Conservation (phyloP, 2,329 filamentous ascomycete species). For the Stachybotrys elegans region DNA sequence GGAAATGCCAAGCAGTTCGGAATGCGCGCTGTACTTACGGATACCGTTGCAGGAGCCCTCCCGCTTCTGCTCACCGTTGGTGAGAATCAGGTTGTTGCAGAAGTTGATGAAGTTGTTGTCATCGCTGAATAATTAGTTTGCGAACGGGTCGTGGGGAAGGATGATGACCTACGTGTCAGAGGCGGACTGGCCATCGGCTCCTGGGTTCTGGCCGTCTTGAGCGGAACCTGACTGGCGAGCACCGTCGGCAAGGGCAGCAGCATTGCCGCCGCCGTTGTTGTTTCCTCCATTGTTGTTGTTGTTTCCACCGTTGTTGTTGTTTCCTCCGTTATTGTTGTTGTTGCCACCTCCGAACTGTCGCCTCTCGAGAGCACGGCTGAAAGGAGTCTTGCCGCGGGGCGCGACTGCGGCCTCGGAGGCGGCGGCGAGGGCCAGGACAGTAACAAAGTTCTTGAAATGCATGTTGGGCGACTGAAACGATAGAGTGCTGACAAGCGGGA, state of each 20-base stretch:
- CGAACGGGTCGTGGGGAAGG: background rate
- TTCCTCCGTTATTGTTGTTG: constrained; percentile 10
- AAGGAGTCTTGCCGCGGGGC: constrained; percentile 27
- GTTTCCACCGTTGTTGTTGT: constrained; percentile 16
- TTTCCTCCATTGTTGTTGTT: constrained; percentile 20
- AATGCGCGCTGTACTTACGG: too few relatives aligned
- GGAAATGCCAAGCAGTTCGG: too few relatives aligned
- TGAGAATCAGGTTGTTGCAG: constrained; percentile 48
- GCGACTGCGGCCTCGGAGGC: constrained; percentile 40
- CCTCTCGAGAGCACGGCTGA: constrained; percentile 30
- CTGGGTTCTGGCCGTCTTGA: constrained; percentile 40
- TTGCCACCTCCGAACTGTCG: constrained; percentile 30
- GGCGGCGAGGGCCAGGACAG: constrained; percentile 43
- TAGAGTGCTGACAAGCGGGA: constrained; percentile 16
- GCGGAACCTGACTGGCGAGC: constrained; percentile 46
- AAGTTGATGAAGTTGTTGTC: constrained; percentile 60
- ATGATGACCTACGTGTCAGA: constrained; percentile 45
- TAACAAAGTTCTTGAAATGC: constrained; percentile 46
- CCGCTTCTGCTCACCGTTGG: constrained; percentile 55
- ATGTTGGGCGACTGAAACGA: constrained; percentile 31
- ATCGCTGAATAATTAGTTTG: constrained; percentile 37
- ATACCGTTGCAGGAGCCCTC: constrained; percentile 61
- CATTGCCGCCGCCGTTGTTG: constrained; percentile 20
- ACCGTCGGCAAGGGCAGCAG: constrained; percentile 32
- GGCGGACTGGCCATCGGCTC: constrained; percentile 41